Percentiles rank a stretch among this genome's conserved stretches.
Conservation (phyloP, 2,329 filamentous ascomycete genomes). For the Stachybotrys chlorohalonatus region DNA sequence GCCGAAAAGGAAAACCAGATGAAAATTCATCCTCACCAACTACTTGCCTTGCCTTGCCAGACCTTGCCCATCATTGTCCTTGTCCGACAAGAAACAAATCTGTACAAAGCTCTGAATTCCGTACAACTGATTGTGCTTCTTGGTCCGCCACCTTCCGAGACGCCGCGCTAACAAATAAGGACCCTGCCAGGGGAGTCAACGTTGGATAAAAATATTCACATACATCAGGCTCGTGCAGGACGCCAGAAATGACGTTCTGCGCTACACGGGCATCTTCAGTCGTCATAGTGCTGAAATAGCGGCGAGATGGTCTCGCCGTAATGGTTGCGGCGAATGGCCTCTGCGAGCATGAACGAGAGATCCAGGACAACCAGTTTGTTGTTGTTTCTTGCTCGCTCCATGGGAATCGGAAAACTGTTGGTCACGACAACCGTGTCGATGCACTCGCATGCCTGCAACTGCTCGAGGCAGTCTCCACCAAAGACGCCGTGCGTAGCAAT, state of each 20-base stretch:
- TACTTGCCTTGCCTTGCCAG: slow-evolving; percentile 9
- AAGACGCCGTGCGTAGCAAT: slow-evolving; percentile 97
- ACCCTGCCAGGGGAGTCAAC: not conserved
- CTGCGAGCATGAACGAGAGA: slow-evolving; percentile 76
- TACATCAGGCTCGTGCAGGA: not conserved
- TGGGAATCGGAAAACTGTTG: slow-evolving; percentile 88
- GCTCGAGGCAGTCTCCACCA: slow-evolving; percentile 77
- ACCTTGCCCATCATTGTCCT: not conserved
- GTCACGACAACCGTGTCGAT: slow-evolving; percentile 93
- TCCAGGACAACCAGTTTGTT: slow-evolving; percentile 86
- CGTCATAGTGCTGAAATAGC: slow-evolving; percentile 58
- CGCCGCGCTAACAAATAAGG: slow-evolving; percentile 25
- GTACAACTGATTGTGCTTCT: not conserved
- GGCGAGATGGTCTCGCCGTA: slow-evolving; percentile 78
- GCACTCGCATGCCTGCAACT: slow-evolving; percentile 85
- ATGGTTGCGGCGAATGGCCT: slow-evolving; percentile 92
- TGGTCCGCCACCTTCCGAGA: slow-evolving; percentile 11
- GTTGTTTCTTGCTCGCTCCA: slow-evolving; percentile 58
- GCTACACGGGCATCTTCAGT: slow-evolving; percentile 26
- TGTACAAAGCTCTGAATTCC: not conserved
- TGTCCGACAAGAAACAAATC: not conserved
- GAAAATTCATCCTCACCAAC: not conserved
- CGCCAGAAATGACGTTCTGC: not conserved
- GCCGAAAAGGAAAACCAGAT: not conserved
- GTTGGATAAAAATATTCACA: not conserved